Base-by-base conservation (phyloP, 2,329 filamentous ascomycete species). In the Talaromyces sp. region DNA sequence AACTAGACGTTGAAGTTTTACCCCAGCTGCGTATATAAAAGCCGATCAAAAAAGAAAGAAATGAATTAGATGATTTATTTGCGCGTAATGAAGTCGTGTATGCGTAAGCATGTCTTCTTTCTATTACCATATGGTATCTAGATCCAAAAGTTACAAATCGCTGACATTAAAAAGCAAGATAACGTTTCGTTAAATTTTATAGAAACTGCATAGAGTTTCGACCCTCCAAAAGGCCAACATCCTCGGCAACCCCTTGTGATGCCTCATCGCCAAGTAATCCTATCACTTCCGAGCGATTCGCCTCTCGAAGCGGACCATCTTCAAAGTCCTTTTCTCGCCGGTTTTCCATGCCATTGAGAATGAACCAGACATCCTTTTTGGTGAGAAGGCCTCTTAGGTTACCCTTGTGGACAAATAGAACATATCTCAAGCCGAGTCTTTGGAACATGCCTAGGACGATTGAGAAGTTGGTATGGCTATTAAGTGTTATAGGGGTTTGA, bases 351-450 rank as follows among this genome's bases (percentile, higher is more conserved):
- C 88, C 89, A 69, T 96, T 91, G 46, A 97, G 79, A 39, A 97
- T 86, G 72, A 90, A 92, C 89, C 92, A 97, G 35, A 96, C 87
- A 74, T 99, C 94, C 78, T 99, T 99, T 79, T 97, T 97, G 19
- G 94, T 99, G 64, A 97, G 77, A 50, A 99, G 73, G 0, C 94
- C 94, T 71, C 90, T 86, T 39, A 99, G 76, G 52, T 84, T 83
- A 19, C 94, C 94, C 51, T 87, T 83, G 63, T 97, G 89, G 39
- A 84, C 85, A 70, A 97, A 95, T 2, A 97, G 77, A 5, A 99
- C 84, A 75, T 97, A 97, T 53, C 93, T 84, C 61, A 99, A 76
- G 19, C 94, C 94, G 8, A 99, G 83, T 70, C 93, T 93, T 77
- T 96, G 91, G 75, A 99, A 97, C 81, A 99, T 95, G 58, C 84